Evolutionary conservation across 768 basidiomycete genomes (phyloP).

Genomic region (Tephrocybe rancida): DNA sequence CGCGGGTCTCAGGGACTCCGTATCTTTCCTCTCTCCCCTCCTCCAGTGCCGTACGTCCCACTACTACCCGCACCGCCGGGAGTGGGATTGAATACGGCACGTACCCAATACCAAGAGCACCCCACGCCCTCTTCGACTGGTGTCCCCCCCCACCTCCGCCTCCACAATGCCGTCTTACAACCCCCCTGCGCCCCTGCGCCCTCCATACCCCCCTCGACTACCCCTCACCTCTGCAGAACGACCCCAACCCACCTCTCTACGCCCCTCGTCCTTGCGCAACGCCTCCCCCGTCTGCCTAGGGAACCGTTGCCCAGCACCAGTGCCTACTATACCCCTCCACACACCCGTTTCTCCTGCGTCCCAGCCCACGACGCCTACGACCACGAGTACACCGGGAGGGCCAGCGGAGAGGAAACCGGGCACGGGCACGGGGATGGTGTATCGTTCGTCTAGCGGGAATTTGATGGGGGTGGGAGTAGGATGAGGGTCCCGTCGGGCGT

Average conservation of each 20-base stretch:
- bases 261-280: conserved; percentile 31
- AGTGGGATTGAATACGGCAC: no score
- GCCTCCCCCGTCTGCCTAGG: conserved; percentile 12
- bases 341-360: conserved; percentile 37
- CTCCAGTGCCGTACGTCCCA: background rate
- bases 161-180: conserved; percentile 11
- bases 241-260: background rate
- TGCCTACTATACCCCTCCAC: conserved; percentile 27
- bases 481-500: conserved; percentile 13
- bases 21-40: background rate
- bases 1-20: background rate
- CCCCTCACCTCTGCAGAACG: background rate
- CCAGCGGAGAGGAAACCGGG: conserved; percentile 45
- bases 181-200: conserved; percentile 11
- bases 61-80: background rate
- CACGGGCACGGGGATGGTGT: conserved; percentile 73
- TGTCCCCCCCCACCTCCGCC: conserved; percentile 8
- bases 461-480: background rate
- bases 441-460: conserved; percentile 33
- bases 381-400: background rate
- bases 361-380: conserved; percentile 20
- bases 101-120: background rate
- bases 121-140: conserved; percentile 10
- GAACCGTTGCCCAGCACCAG: conserved; percentile 40
- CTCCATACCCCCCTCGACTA: background rate